Evolutionary conservation across 106 monocot species (phyloP), one percentile per base, ranked within the genome.

Genomic region (Gastrodia elata): DNA sequence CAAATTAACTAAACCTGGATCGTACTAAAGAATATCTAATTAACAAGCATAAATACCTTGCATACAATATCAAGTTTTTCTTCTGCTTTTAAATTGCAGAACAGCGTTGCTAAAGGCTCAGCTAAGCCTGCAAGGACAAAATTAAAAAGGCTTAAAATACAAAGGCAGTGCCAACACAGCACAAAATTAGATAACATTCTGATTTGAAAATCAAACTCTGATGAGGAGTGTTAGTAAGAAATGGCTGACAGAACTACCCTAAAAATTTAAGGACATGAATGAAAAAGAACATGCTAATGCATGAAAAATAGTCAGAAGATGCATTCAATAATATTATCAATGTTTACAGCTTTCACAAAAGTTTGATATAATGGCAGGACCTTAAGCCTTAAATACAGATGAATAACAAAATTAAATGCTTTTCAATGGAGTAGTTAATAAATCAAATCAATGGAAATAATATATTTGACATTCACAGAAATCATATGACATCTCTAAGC

Each of bases 21-120:
- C 11, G 13, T 38, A 24, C 36, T 18, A 36, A 67, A 38, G 18
- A n/a, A 67, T 18, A 20, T 36, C 38, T 37, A 67, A 1, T 6
- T 20, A 38, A 67, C 30, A 20, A 0, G 15, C 38, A 36, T 36
- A 67, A 67, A 38, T 67, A 67, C 67, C 67, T 67, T 67, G 20
- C 67, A 67, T 38, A 67, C 67, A 67, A 67, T 38, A 67, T 35
- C 20, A 10, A 36, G 67, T 11, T 36, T 67, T 67, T 67, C 67
- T 20, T 67, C 67, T 11, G 15, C 34, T 20, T 36, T 38, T 20
- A 67, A 18, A 67, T 67, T 67, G 67, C 67, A 67, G 37, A 67
- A 67, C 37, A 67, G 38, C 8, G 67, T 61, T 30, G 61, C 16
- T 38, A 37, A 34, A 20, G 67, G 37, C 37, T 67, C 37, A 20